These are phyloP conservation scores for Aspergillus jensenii DNA, from an alignment of 2,329 filamentous ascomycete genomes.

Conservation along the genomic window DNA sequence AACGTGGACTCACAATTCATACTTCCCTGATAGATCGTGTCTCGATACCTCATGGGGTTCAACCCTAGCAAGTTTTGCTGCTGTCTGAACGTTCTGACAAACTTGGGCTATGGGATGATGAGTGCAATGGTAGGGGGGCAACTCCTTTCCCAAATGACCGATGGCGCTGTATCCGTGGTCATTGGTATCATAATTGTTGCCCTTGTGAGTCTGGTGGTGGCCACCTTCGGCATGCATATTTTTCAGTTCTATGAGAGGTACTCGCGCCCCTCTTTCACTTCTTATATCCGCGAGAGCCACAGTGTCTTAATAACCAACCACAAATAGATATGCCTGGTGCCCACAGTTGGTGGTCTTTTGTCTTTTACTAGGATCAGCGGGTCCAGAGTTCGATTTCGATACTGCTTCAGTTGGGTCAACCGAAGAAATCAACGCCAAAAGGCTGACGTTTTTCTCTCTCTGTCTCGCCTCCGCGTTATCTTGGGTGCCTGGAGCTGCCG, in stretches of 20 bases:
- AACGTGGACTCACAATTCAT: conserved; percentile 10
- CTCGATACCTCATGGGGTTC: conserved; percentile 46
- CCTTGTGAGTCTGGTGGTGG: conserved; percentile 34
- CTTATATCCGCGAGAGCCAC: too few relatives aligned
- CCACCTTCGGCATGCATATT: conserved; percentile 42
- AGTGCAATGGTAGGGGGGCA: conserved; percentile 46
- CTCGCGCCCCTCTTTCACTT: neutral
- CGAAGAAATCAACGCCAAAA: conserved; percentile 34
- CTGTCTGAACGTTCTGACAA: conserved; percentile 43
- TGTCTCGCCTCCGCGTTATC: conserved; percentile 36
- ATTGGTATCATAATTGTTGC: conserved; percentile 42
- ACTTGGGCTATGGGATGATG: conserved; percentile 45
- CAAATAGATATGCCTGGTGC: conserved; percentile 38
- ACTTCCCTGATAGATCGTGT: conserved; percentile 33
- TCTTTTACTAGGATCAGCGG: conserved; percentile 42
- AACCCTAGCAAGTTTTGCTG: conserved; percentile 43
- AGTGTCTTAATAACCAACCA: neutral
- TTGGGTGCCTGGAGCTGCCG: conserved; percentile 38
- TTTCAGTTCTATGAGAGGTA: conserved; percentile 47
- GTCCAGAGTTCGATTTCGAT: conserved; percentile 33
- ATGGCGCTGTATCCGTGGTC: conserved; percentile 37
- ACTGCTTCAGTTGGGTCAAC: conserved; percentile 27
- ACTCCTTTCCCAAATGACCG: conserved; percentile 43
- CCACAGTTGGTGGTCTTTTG: conserved; percentile 44
- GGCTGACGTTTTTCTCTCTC: conserved; percentile 38